Base-by-base conservation (phyloP, 1,284 basidiomycete genomes). In the Ganoderma resinaceum region DNA sequence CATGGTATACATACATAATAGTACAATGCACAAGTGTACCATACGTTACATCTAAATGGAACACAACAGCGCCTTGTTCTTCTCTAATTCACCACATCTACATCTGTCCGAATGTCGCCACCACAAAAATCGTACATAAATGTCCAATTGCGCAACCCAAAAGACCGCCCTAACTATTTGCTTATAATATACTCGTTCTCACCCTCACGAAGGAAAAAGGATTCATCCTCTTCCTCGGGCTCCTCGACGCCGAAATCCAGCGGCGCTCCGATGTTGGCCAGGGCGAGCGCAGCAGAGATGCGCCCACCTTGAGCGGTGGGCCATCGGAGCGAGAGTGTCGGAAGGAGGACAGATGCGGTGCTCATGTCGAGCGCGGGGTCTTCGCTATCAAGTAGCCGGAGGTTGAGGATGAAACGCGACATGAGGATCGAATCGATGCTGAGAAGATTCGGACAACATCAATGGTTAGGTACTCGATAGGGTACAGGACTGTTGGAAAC, bases 381-480 rank as follows among this genome's bases (percentile, higher is more conserved):
- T 49, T 20, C 23, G 46, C 38, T n/a, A 23, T 66, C 58, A 16
- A 60, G 18, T 33, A 33, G 59, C 12, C 71, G 68, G 3, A 70
- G 66, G 29, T 68, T 69, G 35, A 72, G 59, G 26, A 72, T 64
- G 64, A 68, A 72, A 16, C 71, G 66, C 5, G 64, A 64, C 62
- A 61, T 70, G 40, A 67, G 46, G 64, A 72, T 37, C 62, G 64
- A 43, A 8, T 23, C 38, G 53, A 71, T 26, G 1, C 70, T 66
- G 55, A 20, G 18, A n/a, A 46, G 8, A 8, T 20, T 46, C 9
- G n/a, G n/a, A n/a, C 18, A 18, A 46, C 20, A n/a, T 46, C 43
- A 46, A 23, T 18, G 43, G 20, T 9, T 4, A 7, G 16, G 40
- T 16, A 20, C 1, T 4, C 18, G 42, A 43, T 4, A 18, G 5